Evolutionary conservation across 306 rosid species (phyloP).

Genomic region (Oemleria cerasiformis): DNA sequence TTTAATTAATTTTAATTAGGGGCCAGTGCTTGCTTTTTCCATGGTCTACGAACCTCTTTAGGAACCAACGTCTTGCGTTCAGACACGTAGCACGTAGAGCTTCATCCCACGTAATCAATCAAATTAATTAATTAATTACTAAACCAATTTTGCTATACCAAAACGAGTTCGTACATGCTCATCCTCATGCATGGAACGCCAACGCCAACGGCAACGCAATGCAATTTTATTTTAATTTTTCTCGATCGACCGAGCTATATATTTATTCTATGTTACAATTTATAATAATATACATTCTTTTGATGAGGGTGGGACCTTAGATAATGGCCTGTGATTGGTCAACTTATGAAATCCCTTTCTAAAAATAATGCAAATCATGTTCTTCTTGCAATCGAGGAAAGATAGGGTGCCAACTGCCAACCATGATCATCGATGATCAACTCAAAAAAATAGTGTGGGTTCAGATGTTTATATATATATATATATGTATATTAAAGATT

Average conservation of each 20-base stretch:
- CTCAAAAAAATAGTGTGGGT: slow-evolving; percentile 11
- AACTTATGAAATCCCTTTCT: neutral
- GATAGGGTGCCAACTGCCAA: neutral
- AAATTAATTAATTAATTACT: neutral
- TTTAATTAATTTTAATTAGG: neutral
- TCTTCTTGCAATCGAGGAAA: neutral
- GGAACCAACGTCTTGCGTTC: neutral
- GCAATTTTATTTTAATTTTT: neutral
- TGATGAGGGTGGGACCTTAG: neutral
- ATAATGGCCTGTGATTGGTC: slow-evolving; percentile 1
- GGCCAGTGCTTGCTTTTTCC: neutral
- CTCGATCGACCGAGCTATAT: neutral
- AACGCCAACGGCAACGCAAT: slow-evolving; percentile 21
- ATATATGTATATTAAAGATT: too few relatives aligned
- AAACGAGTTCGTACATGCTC: neutral
- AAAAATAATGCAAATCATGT: neutral
- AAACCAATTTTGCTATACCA: neutral
- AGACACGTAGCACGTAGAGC: slow-evolving; percentile 29
- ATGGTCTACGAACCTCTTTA: slow-evolving; percentile 8
- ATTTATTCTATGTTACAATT: neutral
- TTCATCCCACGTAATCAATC: neutral
- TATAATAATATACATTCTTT: neutral
- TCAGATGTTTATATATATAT: neutral
- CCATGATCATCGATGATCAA: neutral
- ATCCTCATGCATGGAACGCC: slow-evolving; percentile 20